Base-by-base conservation (phyloP, 352 stramenopile genomes). In the Blastocystis sp. region DNA sequence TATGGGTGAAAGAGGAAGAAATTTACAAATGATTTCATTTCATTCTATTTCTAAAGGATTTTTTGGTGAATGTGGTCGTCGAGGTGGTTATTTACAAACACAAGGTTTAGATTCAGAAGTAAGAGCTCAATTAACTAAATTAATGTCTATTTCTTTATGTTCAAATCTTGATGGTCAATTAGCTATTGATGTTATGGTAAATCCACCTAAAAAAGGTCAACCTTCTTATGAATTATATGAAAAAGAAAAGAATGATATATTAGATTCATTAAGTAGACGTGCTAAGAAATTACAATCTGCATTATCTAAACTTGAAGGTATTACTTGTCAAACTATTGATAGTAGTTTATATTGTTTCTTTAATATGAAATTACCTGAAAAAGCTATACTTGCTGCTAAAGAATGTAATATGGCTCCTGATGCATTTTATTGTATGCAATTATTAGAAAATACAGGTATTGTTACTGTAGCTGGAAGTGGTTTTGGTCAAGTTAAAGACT, bases 341-440 rank as follows among this genome's bases (percentile, higher is more conserved):
- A 89, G 90, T 33, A 82, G 89, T 1, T 91, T 98, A 83, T 98
- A 98, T 75, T 93, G 86, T 52, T 98, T 98, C 76, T 88, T 89
- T 10, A 77, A 75, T 43, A 80, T 95, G 48, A 75, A 79, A 36
- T 75, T 96, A 32, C 81, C 89, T 7, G 11, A 71, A 31, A 73
- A 69, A 28, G 77, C 77, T 18, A 70, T 82, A 5, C 39, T 75
- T 35, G 72, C 44, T 18, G 78, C 80, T 3, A 58, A 68, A 35
- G 36, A 9, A 16, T 66, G 70, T 2, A 80, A 77, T 4, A 68
- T 90, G 24, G 75, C 80, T 16, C 80, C 86, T 2, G 91, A 98
- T 66, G 87, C 83, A 18, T 80, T 94, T 57, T 98, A 98, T 77
- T 91, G 85, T 67, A 75, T 92, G 58, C 76, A 86, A 56, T 79